These are phyloP conservation scores for Exserohilum rostratum DNA, from an alignment of 2,329 filamentous ascomycete genomes.

Conservation along the genomic window DNA sequence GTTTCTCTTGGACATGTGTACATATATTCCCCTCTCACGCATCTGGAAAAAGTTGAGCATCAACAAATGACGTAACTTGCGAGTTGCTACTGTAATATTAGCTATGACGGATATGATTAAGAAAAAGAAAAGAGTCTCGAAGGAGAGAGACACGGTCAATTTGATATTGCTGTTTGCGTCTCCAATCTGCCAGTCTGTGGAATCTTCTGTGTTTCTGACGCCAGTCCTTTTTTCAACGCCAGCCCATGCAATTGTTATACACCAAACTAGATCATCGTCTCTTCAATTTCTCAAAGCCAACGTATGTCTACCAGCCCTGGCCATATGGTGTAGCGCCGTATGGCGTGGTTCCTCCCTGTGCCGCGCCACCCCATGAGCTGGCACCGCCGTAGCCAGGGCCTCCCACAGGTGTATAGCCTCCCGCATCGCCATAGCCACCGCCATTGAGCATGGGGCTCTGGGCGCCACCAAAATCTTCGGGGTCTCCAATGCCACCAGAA, in stretches of 20 bases:
- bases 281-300: background rate
- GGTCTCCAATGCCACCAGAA: slow-evolving; percentile 61
- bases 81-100: slow-evolving; percentile 31
- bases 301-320: slow-evolving; percentile 28
- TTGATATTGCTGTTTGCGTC: slow-evolving; percentile 7
- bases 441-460: slow-evolving; percentile 65
- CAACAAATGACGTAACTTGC: slow-evolving; percentile 8
- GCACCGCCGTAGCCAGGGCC: slow-evolving; percentile 60
- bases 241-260: slow-evolving; percentile 36
- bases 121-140: background rate
- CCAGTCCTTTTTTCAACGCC: slow-evolving; percentile 28
- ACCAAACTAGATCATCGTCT: slow-evolving; percentile 1
- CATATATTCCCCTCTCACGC: slow-evolving; percentile 42
- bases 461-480: slow-evolving; percentile 65
- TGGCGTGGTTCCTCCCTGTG: slow-evolving; percentile 55
- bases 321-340: slow-evolving; percentile 69
- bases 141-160: slow-evolving; percentile 9
- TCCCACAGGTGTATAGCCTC: slow-evolving; percentile 66
- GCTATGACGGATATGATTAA: slow-evolving; percentile 21
- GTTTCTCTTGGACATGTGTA: slow-evolving; percentile 24
- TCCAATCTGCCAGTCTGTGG: background rate
- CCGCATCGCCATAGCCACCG: slow-evolving; percentile 60
- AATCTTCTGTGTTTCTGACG: slow-evolving; percentile 7
- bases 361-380: slow-evolving; percentile 67
- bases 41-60: slow-evolving; percentile 23